A percentile compares a stretch with the other conserved stretches of the same genome.
Conservation (phyloP, 352 stramenopile species). For the Globisporangium lucens region DNA sequence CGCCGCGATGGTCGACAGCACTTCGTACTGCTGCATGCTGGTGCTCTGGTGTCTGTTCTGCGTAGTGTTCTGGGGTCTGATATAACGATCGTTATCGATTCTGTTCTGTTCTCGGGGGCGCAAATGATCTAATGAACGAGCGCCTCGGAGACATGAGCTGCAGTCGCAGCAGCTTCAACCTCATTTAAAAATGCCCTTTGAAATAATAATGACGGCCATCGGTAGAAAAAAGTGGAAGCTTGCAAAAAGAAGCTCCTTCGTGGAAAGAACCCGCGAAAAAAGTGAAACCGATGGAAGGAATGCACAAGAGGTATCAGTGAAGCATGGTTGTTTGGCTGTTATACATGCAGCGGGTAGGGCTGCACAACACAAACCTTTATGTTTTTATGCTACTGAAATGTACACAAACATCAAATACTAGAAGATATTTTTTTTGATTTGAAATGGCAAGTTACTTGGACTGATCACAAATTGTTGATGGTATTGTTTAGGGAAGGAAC, state of each 20-base stretch:
- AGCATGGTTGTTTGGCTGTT: neutral
- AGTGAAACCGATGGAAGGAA: neutral
- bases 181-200: neutral
- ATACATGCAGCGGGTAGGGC: neutral
- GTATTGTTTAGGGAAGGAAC: too few relatives aligned
- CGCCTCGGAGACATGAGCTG: neutral
- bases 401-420: neutral
- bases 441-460: too few relatives aligned
- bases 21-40: slow-evolving; percentile 42
- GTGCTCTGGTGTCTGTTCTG: neutral
- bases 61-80: neutral
- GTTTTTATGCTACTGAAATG: neutral
- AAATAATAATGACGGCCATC: too few relatives aligned
- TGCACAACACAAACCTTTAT: neutral
- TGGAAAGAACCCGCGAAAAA: neutral
- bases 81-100: neutral
- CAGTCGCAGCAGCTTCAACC: neutral
- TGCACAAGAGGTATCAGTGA: neutral
- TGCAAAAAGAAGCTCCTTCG: neutral
- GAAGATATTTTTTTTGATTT: too few relatives aligned
- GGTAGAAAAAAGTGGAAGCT: neutral
- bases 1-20: slow-evolving; percentile 52
- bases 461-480: too few relatives aligned
- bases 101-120: neutral
- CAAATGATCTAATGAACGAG: slow-evolving; percentile 7